Evolutionary conservation across 257 asterid species (phyloP), one percentile per base, ranked within the genome.

Genomic region (Nicotiana attenuata): DNA sequence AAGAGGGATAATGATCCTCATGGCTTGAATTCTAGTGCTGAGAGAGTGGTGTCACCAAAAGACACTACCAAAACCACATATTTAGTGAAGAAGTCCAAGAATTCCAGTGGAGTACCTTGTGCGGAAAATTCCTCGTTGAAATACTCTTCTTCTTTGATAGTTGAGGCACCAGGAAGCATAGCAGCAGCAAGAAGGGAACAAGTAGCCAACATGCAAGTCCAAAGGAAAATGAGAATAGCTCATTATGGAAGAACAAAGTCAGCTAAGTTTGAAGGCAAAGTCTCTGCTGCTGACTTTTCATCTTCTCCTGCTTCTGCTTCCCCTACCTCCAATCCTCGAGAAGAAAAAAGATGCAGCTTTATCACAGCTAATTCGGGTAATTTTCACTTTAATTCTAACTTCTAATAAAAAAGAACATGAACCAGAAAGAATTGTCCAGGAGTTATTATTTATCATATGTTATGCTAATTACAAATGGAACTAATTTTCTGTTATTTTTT

Each of bases 141-240:
- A 75, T 88, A 81, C 77, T 80, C 91, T 31, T 84, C 89, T 4
- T 84, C 90, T 13, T 33, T 84, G 78, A 86, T 87, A 59, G 89
- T 84, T 3, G 91, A 90, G 63, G 90, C 90, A 15, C 91, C 97
- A 0, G 97, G 97, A 45, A 92, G 92, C 84, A 91, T 93, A 14
- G 97, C 97, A 1, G 97, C 97, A 3, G 95, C 97, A 15, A 87
- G 95, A 78, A 87, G 97, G 53, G 97, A 92, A 66, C 94, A 93
- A 66, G 95, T 90, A 10, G 92, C 94, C 14, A 88, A 75, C 60
- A 77, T 88, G 85, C 97, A 92, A 38, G 95, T 87, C 59, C 95
- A 92, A 67, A 89, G 97, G 87, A 92, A 89, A 86, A 81, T 90
- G 93, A 87, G 88, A 24, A 92, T 89, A 53, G 95, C 98, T 47